Percentiles rank a stretch among this genome's conserved stretches.
Conservation (phyloP, 441 rosid species). For the Brassica balearica region DNA sequence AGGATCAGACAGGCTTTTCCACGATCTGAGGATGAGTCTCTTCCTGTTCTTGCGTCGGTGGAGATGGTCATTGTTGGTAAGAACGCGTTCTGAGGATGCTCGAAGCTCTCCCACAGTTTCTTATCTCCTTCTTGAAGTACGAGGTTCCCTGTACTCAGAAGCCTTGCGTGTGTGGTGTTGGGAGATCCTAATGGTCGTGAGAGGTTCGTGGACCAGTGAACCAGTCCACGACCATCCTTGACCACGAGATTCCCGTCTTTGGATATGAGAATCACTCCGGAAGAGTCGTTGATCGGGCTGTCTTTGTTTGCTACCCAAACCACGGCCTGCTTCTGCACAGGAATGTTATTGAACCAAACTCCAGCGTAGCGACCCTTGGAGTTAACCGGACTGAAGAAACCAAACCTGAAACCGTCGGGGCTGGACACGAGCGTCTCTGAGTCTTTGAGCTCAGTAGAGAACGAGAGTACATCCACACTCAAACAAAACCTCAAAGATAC, state of each 20-base stretch:
- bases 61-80: slow-evolving; percentile 38
- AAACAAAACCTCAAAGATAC: slow-evolving; percentile 19
- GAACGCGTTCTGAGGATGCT: slow-evolving; percentile 43
- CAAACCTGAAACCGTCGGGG: slow-evolving; percentile 38
- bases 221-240: slow-evolving; percentile 40
- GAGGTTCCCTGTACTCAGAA: slow-evolving; percentile 54
- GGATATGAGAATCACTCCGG: slow-evolving; percentile 45
- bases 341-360: slow-evolving; percentile 48
- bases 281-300: slow-evolving; percentile 50
- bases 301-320: slow-evolving; percentile 63
- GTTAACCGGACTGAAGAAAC: slow-evolving; percentile 57
- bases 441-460: slow-evolving; percentile 41
- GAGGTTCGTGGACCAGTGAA: slow-evolving; percentile 56
- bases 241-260: slow-evolving; percentile 55
- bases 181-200: slow-evolving; percentile 2
- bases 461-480: slow-evolving; percentile 38
- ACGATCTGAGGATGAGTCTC: slow-evolving; percentile 44
- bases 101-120: slow-evolving; percentile 55
- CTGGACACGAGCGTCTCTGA: slow-evolving; percentile 34
- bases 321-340: slow-evolving; percentile 23
- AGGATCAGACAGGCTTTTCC: slow-evolving; percentile 55
- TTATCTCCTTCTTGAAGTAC: slow-evolving; percentile 23
- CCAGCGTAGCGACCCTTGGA: slow-evolving; percentile 49
- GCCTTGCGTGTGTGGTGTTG: slow-evolving; percentile 36
- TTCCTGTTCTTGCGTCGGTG: slow-evolving; percentile 22